Conservation (phyloP, 2,329 filamentous ascomycete genomes). For the Raffaelea arxii region DNA sequence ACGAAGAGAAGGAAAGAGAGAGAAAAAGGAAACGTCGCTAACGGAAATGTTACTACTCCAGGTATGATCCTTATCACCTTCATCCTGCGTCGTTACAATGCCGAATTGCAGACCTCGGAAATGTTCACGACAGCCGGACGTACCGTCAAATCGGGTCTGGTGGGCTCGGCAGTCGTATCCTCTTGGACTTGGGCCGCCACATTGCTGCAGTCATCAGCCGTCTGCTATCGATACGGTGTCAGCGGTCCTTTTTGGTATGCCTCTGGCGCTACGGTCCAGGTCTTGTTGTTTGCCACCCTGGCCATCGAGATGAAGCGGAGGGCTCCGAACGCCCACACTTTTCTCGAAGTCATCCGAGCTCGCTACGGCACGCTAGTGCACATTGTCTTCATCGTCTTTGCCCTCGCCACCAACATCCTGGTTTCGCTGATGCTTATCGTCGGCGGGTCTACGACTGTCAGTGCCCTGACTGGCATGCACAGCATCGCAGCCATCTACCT, state of each 20-base stretch:
- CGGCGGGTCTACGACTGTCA: conserved; percentile 68
- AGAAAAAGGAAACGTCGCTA: too few relatives aligned
- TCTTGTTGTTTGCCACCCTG: conserved; percentile 80
- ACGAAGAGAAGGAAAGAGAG: too few relatives aligned
- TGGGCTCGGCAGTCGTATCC: conserved; percentile 82
- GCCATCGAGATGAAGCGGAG: conserved; percentile 83
- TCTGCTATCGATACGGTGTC: conserved; percentile 72
- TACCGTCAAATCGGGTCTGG: conserved; percentile 80
- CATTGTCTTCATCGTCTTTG: conserved; percentile 72
- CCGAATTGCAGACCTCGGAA: conserved; percentile 77
- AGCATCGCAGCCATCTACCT: conserved; percentile 78
- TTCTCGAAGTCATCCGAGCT: conserved; percentile 73
- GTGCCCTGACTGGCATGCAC: conserved; percentile 60
- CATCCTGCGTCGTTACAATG: conserved; percentile 28
- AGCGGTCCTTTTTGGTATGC: conserved; percentile 53
- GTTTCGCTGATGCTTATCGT: conserved; percentile 85
- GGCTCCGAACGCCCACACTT: conserved; percentile 78
- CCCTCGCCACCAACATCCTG: conserved; percentile 74
- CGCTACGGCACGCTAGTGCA: conserved; percentile 67
- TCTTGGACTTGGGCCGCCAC: conserved; percentile 93
- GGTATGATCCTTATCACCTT: conserved; percentile 29
- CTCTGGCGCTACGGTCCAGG: conserved; percentile 70
- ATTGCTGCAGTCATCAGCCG: conserved; percentile 66
- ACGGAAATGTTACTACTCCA: too few relatives aligned
- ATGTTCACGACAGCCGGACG: conserved; percentile 86